Evolutionary conservation across 371 early-diverging fungal genomes (phyloP).

Genomic region (Lichtheimia ramosa): DNA sequence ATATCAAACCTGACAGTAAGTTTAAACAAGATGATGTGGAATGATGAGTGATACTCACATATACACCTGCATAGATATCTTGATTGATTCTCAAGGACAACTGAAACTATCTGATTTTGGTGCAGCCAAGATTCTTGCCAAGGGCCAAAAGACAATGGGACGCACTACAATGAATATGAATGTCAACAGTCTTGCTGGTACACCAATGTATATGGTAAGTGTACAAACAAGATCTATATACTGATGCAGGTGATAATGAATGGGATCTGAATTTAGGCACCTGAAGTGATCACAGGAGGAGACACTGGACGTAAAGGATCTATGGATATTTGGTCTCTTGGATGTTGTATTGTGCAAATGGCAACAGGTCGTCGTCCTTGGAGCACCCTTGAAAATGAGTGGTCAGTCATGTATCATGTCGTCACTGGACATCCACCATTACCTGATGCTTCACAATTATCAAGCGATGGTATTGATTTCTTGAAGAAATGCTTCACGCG

Average conservation of each 20-base stretch:
- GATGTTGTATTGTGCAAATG: conserved; percentile 96
- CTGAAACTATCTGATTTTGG: conserved; percentile 92
- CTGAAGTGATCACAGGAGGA: conserved; percentile 91
- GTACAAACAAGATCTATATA: background rate
- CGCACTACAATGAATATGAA: conserved; percentile 60
- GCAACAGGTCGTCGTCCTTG: conserved; percentile 92
- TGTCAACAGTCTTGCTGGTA: conserved; percentile 81
- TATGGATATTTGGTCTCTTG: conserved; percentile 95
- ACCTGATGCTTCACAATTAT: conserved; percentile 67
- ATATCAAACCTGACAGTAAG: conserved; percentile 88
- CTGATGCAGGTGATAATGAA: background rate
- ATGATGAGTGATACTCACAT: background rate
- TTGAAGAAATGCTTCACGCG: conserved; percentile 78
- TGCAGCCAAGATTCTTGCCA: conserved; percentile 82
- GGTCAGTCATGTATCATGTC: conserved; percentile 90
- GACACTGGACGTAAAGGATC: conserved; percentile 75
- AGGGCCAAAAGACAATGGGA: conserved; percentile 75
- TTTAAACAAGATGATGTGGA: too few relatives aligned
- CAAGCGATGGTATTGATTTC: conserved; percentile 72
- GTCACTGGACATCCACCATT: conserved; percentile 75
- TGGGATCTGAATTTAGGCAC: conserved; percentile 54
- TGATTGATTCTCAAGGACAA: conserved; percentile 77
- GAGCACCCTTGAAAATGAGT: conserved; percentile 90
- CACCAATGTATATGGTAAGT: conserved; percentile 93
- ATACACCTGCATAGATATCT: conserved; percentile 54